These are phyloP conservation scores for Pistacia integerrima DNA, from an alignment of 345 rosid species.

Conservation along the genomic window DNA sequence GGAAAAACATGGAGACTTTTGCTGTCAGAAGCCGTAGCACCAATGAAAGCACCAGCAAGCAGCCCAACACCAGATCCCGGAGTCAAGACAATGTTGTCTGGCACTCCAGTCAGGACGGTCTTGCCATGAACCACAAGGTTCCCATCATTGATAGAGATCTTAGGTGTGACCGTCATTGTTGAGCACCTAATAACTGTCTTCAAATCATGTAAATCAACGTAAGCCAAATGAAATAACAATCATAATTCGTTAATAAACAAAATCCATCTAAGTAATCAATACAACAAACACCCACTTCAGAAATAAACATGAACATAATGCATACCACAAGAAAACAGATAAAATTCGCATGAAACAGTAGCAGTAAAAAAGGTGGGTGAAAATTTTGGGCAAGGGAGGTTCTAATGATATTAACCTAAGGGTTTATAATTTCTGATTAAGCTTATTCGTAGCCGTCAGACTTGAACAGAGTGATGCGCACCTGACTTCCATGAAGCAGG, in stretches of 20 bases:
- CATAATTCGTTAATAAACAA: background rate
- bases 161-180: slow-evolving; percentile 82
- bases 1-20: slow-evolving; percentile 95
- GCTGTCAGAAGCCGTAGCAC: slow-evolving; percentile 77
- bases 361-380: background rate
- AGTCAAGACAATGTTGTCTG: slow-evolving; percentile 77
- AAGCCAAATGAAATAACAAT: background rate
- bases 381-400: background rate
- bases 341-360: background rate
- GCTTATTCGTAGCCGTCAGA: slow-evolving; percentile 5
- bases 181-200: slow-evolving; percentile 25
- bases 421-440: slow-evolving; percentile 16
- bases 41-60: slow-evolving; percentile 77
- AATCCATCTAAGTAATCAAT: background rate
- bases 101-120: slow-evolving; percentile 82
- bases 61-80: slow-evolving; percentile 68
- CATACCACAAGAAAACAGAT: background rate
- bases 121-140: slow-evolving; percentile 92
- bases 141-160: slow-evolving; percentile 72
- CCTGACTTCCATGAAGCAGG: slow-evolving; percentile 24
- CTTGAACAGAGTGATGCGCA: slow-evolving; percentile 4
- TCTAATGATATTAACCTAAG: slow-evolving; percentile 16
- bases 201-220: background rate
- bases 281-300: background rate
- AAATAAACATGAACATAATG: background rate